Conservation (phyloP, 1,284 basidiomycete species). For the Ganoderma resinaceum region DNA sequence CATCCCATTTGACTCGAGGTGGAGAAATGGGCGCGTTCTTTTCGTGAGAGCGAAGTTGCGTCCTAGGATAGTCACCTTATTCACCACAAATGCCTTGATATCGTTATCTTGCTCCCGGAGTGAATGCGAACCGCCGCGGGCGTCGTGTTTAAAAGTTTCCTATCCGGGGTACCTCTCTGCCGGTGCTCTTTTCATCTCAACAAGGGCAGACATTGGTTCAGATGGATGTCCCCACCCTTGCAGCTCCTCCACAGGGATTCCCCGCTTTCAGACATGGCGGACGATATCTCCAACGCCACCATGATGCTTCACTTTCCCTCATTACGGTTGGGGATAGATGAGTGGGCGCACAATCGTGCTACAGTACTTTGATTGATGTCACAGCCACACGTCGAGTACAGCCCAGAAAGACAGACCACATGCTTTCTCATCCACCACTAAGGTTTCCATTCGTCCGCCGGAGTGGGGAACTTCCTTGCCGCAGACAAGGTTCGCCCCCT, state of each 20-base stretch:
- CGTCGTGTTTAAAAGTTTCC: constrained; percentile 21
- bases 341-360: constrained; percentile 2
- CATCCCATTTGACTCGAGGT: background rate
- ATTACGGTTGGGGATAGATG: background rate
- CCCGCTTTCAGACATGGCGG: constrained; percentile 3
- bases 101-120: constrained; percentile 21
- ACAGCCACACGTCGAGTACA: constrained; percentile 21
- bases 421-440: constrained; percentile 7
- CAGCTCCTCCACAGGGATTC: constrained; percentile 1
- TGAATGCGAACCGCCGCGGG: constrained; percentile 14
- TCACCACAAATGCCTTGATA: constrained; percentile 2
- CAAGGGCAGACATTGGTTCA: constrained; percentile 1
- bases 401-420: constrained; percentile 5
- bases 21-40: background rate
- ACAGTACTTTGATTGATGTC: constrained; percentile 15
- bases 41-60: background rate
- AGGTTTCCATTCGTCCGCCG: constrained; percentile 16
- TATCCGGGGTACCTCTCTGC: constrained; percentile 20
- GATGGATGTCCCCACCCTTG: background rate
- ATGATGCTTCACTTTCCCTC: constrained; percentile 9
- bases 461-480: constrained; percentile 19
- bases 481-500: constrained; percentile 16
- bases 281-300: constrained; percentile 4
- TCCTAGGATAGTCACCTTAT: background rate
- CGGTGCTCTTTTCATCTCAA: background rate